phyloP scores from a whole-genome alignment of 2,329 filamentous ascomycete species.

The Colletotrichum ledebouriae region DNA sequence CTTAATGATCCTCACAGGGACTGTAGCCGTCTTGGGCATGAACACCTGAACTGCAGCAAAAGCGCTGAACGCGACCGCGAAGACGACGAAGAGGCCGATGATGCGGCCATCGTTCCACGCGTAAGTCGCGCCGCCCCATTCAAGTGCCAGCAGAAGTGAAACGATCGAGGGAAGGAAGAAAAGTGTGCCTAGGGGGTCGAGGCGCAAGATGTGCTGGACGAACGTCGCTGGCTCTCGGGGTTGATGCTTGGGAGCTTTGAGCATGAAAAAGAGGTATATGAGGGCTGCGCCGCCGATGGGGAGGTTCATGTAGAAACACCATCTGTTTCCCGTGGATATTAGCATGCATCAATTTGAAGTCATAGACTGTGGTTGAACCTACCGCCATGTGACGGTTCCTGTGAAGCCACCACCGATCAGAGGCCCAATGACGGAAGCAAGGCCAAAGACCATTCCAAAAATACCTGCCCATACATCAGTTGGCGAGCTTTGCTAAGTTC shows the following conservation, averaged over 20 bases:
- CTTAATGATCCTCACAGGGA: slow-evolving; percentile 67
- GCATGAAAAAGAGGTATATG: slow-evolving; percentile 63
- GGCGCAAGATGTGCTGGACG: slow-evolving; percentile 61
- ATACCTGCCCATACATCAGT: slow-evolving; percentile 50
- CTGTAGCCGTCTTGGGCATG: slow-evolving; percentile 68
- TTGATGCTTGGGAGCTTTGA: slow-evolving; percentile 56
- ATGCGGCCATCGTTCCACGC: slow-evolving; percentile 66
- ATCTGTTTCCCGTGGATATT: slow-evolving; percentile 46
- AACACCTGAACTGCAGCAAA: slow-evolving; percentile 67
- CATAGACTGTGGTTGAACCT: slow-evolving; percentile 13
- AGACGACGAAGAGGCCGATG: slow-evolving; percentile 66
- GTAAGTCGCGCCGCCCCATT: slow-evolving; percentile 72
- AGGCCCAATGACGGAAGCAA: slow-evolving; percentile 66
- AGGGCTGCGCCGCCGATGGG: slow-evolving; percentile 66
- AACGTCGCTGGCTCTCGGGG: slow-evolving; percentile 49
- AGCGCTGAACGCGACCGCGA: slow-evolving; percentile 58
- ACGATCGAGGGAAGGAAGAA: slow-evolving; percentile 72
- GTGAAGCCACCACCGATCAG: slow-evolving; percentile 68
- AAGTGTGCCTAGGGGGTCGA: slow-evolving; percentile 71
- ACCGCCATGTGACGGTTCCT: slow-evolving; percentile 62
- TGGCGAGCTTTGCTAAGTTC: not conserved
- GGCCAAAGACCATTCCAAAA: slow-evolving; percentile 68
- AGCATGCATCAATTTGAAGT: not conserved
- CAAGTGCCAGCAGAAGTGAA: slow-evolving; percentile 71
- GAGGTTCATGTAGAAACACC: slow-evolving; percentile 73